Conservation (phyloP, 2,329 filamentous ascomycete species). For the Aspergillus alliaceus region DNA sequence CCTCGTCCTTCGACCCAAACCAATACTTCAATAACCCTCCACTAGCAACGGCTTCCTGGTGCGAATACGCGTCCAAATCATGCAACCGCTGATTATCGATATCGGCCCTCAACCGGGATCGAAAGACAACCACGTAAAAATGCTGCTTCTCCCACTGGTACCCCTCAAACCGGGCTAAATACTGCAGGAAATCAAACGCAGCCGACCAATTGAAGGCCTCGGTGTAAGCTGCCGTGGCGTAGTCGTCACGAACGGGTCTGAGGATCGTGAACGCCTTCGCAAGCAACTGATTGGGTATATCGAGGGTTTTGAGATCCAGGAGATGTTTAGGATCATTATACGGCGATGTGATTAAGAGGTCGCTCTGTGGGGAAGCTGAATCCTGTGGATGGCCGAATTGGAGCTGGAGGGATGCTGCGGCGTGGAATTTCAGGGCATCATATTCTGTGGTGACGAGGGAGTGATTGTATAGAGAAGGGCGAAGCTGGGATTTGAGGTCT, state of each 20-base stretch:
- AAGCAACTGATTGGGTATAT: slow-evolving; percentile 66
- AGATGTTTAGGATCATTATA: slow-evolving; percentile 71
- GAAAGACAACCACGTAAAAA: slow-evolving; percentile 85
- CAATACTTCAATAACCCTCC: slow-evolving; percentile 92
- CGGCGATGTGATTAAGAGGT: slow-evolving; percentile 67
- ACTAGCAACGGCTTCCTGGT: slow-evolving; percentile 74
- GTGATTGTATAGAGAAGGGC: slow-evolving; percentile 27
- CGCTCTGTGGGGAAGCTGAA: slow-evolving; percentile 5
- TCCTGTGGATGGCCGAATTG: slow-evolving; percentile 10
- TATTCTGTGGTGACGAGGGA: slow-evolving; percentile 32
- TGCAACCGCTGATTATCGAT: slow-evolving; percentile 69
- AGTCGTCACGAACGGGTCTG: slow-evolving; percentile 64
- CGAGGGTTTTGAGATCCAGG: slow-evolving; percentile 68
- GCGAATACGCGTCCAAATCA: slow-evolving; percentile 73
- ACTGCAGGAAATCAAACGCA: slow-evolving; percentile 56
- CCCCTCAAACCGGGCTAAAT: slow-evolving; percentile 50
- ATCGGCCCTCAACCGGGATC: slow-evolving; percentile 67
- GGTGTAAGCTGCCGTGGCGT: slow-evolving; percentile 72
- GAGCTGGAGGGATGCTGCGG: slow-evolving; percentile 35
- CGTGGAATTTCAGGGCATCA: slow-evolving; percentile 35
- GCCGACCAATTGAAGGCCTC: slow-evolving; percentile 79
- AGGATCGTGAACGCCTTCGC: slow-evolving; percentile 69
- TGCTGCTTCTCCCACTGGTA: slow-evolving; percentile 60
- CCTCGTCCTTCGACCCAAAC: slow-evolving; percentile 73
- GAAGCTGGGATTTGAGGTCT: neutral